Percentiles rank a stretch among this genome's conserved stretches.
phyloP scores from a whole-genome alignment of 108 stramenopile species.

The Stephanodiscus minutulus region DNA sequence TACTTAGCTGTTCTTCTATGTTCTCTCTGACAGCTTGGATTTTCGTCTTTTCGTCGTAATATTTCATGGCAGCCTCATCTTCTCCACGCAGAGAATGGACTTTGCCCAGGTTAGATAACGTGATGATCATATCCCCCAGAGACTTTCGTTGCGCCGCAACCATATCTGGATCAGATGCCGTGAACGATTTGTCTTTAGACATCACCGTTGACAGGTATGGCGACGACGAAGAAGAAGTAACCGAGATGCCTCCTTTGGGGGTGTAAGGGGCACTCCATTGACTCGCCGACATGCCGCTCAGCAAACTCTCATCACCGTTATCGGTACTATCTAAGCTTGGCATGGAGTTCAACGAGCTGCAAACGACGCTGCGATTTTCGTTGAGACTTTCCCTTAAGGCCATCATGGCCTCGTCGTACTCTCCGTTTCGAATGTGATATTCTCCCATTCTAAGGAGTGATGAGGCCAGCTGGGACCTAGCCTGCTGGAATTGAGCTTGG shows the following conservation, averaged over 20 bases:
- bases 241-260: constrained; percentile 4
- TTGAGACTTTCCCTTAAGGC: constrained; percentile 75
- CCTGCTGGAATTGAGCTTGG: constrained; percentile 42
- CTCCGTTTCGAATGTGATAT: constrained; percentile 73
- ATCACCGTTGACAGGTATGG: constrained; percentile 10
- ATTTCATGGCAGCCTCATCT: constrained; percentile 76
- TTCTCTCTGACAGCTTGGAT: constrained; percentile 51
- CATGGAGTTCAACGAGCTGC: constrained; percentile 19
- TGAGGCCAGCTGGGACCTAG: constrained; percentile 55
- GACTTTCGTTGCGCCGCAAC: constrained; percentile 48
- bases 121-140: constrained; percentile 68
- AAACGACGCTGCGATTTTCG: constrained; percentile 72
- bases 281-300: constrained; percentile 30
- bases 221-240: constrained; percentile 14
- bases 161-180: constrained; percentile 17
- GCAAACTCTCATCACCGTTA: constrained; percentile 24
- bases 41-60: constrained; percentile 75
- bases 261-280: constrained; percentile 20
- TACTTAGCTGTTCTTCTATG: constrained; percentile 39
- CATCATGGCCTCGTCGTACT: constrained; percentile 80
- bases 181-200: constrained; percentile 4
- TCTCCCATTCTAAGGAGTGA: constrained; percentile 71
- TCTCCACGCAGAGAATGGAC: constrained; percentile 81
- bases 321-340: constrained; percentile 28
- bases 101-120: constrained; percentile 75